A percentile compares a stretch with the other conserved stretches of the same genome.
phyloP scores from a whole-genome alignment of 345 rosid species.

The Cochlearia excelsa region DNA sequence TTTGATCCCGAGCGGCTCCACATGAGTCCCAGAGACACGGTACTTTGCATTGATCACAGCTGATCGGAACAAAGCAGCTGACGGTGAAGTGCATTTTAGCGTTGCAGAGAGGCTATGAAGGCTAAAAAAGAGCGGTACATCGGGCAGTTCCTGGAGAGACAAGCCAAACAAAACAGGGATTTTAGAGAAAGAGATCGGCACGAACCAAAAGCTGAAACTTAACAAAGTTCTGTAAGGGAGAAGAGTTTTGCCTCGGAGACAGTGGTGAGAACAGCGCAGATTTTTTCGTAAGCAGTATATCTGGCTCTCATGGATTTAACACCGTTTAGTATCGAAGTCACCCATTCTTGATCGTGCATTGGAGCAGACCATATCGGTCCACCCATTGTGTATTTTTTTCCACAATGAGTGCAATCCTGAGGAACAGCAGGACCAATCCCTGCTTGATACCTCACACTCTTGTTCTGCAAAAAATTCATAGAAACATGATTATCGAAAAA shows the following conservation, averaged over 20 bases:
- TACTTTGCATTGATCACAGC: conserved; percentile 95
- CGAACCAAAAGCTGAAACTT: background rate
- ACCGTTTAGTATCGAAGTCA: conserved; percentile 53
- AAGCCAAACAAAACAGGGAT: background rate
- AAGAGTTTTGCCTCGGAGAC: conserved; percentile 64
- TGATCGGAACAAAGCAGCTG: conserved; percentile 89
- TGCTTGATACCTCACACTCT: conserved; percentile 80
- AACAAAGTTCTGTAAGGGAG: background rate
- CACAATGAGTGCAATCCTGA: conserved; percentile 87
- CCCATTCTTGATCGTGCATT: conserved; percentile 95
- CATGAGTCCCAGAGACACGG: conserved; percentile 91
- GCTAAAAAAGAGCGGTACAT: conserved; percentile 89
- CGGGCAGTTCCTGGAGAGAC: conserved; percentile 80
- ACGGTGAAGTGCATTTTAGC: conserved; percentile 92
- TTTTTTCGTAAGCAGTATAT: conserved; percentile 88
- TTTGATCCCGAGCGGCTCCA: conserved; percentile 83
- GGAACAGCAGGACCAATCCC: conserved; percentile 93
- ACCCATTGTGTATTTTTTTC: conserved; percentile 96
- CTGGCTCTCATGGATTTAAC: conserved; percentile 72
- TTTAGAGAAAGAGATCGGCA: background rate
- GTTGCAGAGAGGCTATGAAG: conserved; percentile 94
- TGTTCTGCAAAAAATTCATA: conserved; percentile 47
- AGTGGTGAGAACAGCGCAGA: conserved; percentile 84
- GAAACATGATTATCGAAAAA: background rate
- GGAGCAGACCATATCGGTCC: conserved; percentile 99